Evolutionary conservation across 371 early-diverging fungal genomes (phyloP), one percentile per base, ranked within the genome.

Genomic region (Funneliformis caledonium): DNA sequence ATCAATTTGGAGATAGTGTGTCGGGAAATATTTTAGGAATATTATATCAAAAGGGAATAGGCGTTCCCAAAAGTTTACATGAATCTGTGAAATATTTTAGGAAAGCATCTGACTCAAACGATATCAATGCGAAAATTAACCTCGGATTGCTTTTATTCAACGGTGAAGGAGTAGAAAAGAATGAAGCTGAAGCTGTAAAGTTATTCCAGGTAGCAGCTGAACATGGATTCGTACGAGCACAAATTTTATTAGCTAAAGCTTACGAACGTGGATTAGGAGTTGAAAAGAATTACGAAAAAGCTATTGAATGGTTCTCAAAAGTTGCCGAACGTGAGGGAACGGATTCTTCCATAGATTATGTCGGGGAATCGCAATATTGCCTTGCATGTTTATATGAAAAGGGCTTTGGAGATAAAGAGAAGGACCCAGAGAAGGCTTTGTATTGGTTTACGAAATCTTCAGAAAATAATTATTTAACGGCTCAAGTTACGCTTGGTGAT

Each of bases 101-200:
- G 56, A 52, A 52, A 52, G 56, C 56, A 52, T 52, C 56, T 16
- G 16, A 52, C 16, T 52, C 19, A 52, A 14, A 14, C 19, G 56
- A 52, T 6, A 19, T 52, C 14, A 52, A 52, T 52, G 56, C 56
- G 19, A 52, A 52, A 52, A 5, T 16, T 14, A 14, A 52, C 19
- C 56, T 52, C 5, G 56, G 56, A 16, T 52, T 52, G 19, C 19
- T 52, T 16, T 52, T 14, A 14, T 0, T 16, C 19, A 52, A 14
- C 2, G 56, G 56, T 0, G 65, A 65, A 33, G 22, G 65, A 14
- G 88, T 91, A 8, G 86, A 86, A 45, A 85, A 87, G 81, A 85
- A 93, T 80, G 82, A 89, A 1, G 80, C 79, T 33, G 85, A 88
- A 82, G 94, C 94, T 26, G 87, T 93, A 65, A 65, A 65, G 9